A percentile compares a stretch with the other conserved stretches of the same genome.
These are phyloP conservation scores for Pleodorina starrii DNA, from an alignment of 139 green algal species.

Conservation along the genomic window DNA sequence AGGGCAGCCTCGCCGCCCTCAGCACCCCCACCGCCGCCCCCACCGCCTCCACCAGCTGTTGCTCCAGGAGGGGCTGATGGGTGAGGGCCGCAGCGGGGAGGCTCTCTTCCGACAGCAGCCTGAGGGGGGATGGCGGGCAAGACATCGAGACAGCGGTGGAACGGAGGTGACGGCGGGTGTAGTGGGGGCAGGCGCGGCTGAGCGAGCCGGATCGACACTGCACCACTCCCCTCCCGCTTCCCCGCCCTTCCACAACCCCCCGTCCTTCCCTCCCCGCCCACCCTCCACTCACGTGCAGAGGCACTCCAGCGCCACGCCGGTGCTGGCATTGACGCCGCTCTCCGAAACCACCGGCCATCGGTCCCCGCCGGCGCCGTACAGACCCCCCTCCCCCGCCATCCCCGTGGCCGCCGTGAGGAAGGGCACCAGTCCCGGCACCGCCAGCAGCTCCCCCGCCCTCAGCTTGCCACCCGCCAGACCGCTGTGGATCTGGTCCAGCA, in stretches of 20 bases:
- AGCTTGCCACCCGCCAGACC: not conserved
- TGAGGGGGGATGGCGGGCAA: not conserved
- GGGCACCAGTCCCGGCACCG: slow-evolving; percentile 25
- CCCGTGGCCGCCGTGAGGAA: not conserved
- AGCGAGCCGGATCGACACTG: too few species aligned
- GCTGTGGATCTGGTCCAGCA: slow-evolving; percentile 18
- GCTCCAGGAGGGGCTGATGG: not conserved
- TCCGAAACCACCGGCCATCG: not conserved
- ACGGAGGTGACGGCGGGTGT: too few species aligned
- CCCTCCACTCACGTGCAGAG: slow-evolving; percentile 28
- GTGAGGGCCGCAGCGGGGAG: not conserved
- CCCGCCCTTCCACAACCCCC: too few species aligned
- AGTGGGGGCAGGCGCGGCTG: too few species aligned
- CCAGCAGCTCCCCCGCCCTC: not conserved
- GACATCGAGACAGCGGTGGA: too few species aligned
- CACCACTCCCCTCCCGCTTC: too few species aligned
- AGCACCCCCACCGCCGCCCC: not conserved
- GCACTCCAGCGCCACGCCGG: slow-evolving; percentile 34
- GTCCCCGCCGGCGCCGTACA: not conserved
- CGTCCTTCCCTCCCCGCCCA: too few species aligned
- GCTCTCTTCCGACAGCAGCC: slow-evolving; percentile 25
- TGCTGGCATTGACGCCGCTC: not conserved
- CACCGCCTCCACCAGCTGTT: slow-evolving; percentile 6
- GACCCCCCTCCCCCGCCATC: not conserved
- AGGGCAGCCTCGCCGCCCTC: not conserved